Conservation (phyloP, 257 asterid species). For the Solanum chmielewskii region DNA sequence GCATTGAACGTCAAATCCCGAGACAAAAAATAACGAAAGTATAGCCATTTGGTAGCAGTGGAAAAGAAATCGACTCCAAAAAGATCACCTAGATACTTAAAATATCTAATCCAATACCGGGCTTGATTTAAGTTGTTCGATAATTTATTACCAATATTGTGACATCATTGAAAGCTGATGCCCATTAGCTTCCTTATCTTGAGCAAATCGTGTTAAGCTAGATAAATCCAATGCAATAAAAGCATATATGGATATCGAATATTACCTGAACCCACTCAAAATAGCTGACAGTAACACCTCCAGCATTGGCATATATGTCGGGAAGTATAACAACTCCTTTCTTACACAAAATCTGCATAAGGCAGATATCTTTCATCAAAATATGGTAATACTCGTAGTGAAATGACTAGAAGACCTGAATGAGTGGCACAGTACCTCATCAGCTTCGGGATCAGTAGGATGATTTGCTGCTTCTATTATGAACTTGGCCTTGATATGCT, state of each 20-base stretch:
- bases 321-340: conserved; percentile 75
- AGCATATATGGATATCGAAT: not conserved
- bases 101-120: not conserved
- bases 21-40: not conserved
- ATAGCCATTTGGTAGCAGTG: not conserved
- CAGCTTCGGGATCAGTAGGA: conserved; percentile 98
- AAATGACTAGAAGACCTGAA: not conserved
- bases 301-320: conserved; percentile 84
- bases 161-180: not conserved
- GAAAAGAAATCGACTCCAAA: not conserved
- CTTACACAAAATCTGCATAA: conserved; percentile 57
- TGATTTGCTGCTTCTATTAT: conserved; percentile 91
- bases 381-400: not conserved
- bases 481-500: conserved; percentile 56
- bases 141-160: not conserved
- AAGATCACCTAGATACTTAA: not conserved
- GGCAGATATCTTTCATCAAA: not conserved
- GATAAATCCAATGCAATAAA: not conserved
- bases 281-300: conserved; percentile 92
- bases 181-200: not conserved
- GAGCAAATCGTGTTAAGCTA: not conserved
- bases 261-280: conserved; percentile 97
- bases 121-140: not conserved
- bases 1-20: not conserved
- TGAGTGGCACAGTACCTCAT: conserved; percentile 50